These are phyloP conservation scores for Chlorencoelia australis DNA, from an alignment of 2,329 filamentous ascomycete genomes.

Conservation along the genomic window DNA sequence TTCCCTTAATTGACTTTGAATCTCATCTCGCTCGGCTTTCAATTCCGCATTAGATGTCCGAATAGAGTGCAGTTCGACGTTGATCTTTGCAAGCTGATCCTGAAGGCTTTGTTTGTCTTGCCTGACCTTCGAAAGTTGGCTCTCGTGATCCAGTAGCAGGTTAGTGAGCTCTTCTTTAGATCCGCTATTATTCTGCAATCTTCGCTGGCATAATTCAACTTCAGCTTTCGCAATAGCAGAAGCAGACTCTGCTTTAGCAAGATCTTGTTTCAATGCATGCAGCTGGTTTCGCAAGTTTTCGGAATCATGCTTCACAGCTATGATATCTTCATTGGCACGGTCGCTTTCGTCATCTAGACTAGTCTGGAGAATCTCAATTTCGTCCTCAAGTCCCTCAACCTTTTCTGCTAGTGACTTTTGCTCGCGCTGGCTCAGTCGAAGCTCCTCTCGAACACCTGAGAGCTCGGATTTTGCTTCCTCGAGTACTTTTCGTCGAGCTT, in stretches of 20 bases:
- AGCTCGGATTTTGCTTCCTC: slow-evolving; percentile 58
- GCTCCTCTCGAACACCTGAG: slow-evolving; percentile 54
- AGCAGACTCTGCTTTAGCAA: slow-evolving; percentile 23
- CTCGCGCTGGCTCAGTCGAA: slow-evolving; percentile 57
- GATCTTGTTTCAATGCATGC: slow-evolving; percentile 25
- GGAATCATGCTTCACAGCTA: slow-evolving; percentile 33
- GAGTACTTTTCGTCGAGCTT: slow-evolving; percentile 53
- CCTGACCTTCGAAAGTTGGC: slow-evolving; percentile 44
- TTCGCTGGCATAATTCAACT: slow-evolving; percentile 24
- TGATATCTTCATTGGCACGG: slow-evolving; percentile 40
- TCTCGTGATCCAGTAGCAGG: slow-evolving; percentile 47
- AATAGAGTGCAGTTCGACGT: slow-evolving; percentile 49
- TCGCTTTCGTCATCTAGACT: slow-evolving; percentile 48
- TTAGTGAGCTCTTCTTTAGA: slow-evolving; percentile 43
- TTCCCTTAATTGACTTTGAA: slow-evolving; percentile 49
- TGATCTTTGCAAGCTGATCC: slow-evolving; percentile 49
- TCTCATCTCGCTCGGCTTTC: slow-evolving; percentile 56
- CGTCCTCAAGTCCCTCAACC: slow-evolving; percentile 60
- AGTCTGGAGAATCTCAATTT: slow-evolving; percentile 63
- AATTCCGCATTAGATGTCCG: slow-evolving; percentile 45
- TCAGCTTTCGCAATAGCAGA: slow-evolving; percentile 21
- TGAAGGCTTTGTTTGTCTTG: slow-evolving; percentile 55
- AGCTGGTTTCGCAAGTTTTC: slow-evolving; percentile 36
- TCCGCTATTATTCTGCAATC: slow-evolving; percentile 25
- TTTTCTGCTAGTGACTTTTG: slow-evolving; percentile 54